These are phyloP conservation scores for Edaphochlamys debaryana DNA, from an alignment of 139 green algal genomes.

Conservation along the genomic window DNA sequence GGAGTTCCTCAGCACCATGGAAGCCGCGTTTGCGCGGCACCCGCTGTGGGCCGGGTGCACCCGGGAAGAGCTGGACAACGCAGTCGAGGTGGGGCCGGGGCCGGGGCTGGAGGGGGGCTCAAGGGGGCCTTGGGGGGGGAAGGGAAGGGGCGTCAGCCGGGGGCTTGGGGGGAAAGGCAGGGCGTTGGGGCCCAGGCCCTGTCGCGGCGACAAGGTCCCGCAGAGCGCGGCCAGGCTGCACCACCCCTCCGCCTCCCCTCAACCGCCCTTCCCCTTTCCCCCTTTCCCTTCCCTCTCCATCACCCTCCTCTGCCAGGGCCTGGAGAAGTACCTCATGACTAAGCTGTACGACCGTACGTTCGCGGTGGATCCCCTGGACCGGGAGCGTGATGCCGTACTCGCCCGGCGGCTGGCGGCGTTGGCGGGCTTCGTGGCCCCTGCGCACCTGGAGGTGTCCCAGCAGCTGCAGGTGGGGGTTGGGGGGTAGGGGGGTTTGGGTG, in stretches of 20 bases:
- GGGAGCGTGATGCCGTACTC: constrained; percentile 82
- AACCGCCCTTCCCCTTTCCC: neutral
- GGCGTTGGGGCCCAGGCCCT: no score
- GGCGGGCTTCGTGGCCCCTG: constrained; percentile 76
- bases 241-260: no score
- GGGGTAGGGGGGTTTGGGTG: neutral
- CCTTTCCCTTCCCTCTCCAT: neutral
- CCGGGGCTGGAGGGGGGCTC: no score
- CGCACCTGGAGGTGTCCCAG: constrained; percentile 87
- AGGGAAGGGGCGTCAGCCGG: no score
- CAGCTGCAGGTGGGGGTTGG: constrained; percentile 48
- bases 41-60: constrained; percentile 80
- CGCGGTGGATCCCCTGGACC: constrained; percentile 69
- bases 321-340: constrained; percentile 98
- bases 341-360: constrained; percentile 93
- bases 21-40: constrained; percentile 82
- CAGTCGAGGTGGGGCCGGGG: constrained; percentile 70
- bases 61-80: constrained; percentile 74
- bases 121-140: no score
- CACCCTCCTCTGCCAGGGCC: constrained; percentile 66
- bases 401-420: constrained; percentile 65
- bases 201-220: no score
- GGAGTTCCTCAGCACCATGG: constrained; percentile 85
- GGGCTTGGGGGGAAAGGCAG: no score
- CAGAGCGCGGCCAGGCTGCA: no score